Evolutionary conservation across 768 basidiomycete genomes (phyloP).

Genomic region (Termitomyces sp.): DNA sequence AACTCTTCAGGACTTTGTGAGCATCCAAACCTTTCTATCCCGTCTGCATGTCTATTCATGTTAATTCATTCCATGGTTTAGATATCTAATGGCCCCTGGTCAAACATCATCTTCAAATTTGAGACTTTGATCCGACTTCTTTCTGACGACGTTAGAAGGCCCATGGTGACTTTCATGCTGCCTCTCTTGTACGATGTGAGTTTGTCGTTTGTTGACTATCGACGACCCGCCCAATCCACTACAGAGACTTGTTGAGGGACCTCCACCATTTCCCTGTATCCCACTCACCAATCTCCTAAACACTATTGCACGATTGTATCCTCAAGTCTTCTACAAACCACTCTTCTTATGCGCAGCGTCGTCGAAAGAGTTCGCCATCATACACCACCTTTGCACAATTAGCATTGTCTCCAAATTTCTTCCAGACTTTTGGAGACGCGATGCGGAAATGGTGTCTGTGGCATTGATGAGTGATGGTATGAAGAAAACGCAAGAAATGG

Average conservation of each 20-base stretch:
- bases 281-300: slow-evolving; percentile 47
- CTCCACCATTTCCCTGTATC: slow-evolving; percentile 42
- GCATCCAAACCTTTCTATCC: slow-evolving; percentile 12
- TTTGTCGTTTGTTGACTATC: background rate
- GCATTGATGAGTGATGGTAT: slow-evolving; percentile 53
- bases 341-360: slow-evolving; percentile 66
- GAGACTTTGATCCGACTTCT: slow-evolving; percentile 35
- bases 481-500: slow-evolving; percentile 12
- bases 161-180: slow-evolving; percentile 32
- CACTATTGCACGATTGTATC: slow-evolving; percentile 43
- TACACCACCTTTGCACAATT: slow-evolving; percentile 53
- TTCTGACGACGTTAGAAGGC: slow-evolving; percentile 41
- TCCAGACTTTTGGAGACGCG: slow-evolving; percentile 59
- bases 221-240: slow-evolving; percentile 28
- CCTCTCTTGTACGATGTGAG: slow-evolving; percentile 48
- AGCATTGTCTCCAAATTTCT: slow-evolving; percentile 46
- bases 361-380: slow-evolving; percentile 51
- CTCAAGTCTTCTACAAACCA: slow-evolving; percentile 66
- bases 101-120: slow-evolving; percentile 31
- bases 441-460: slow-evolving; percentile 71
- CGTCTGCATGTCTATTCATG: slow-evolving; percentile 1
- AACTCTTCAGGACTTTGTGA: slow-evolving; percentile 35
- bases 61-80: slow-evolving; percentile 12
- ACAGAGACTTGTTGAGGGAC: slow-evolving; percentile 49
- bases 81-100: slow-evolving; percentile 40